Evolutionary conservation across 148 eudicot species (phyloP).

Genomic region (Silene uniflora): DNA sequence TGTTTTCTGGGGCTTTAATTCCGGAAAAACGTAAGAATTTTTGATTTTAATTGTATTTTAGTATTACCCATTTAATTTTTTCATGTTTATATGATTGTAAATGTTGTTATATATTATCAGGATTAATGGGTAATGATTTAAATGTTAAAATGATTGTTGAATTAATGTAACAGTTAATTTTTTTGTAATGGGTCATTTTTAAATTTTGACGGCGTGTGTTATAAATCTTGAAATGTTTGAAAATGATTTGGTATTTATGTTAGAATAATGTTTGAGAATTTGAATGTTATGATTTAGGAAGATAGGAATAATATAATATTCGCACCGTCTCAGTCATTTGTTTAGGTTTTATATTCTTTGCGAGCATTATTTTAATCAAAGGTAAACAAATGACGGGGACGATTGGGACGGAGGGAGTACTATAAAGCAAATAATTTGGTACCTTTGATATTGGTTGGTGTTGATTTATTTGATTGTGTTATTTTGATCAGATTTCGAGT

Average conservation of each 20-base stretch:
- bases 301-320: neutral
- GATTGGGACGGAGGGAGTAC: too few relatives aligned
- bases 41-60: neutral
- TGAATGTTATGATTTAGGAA: neutral
- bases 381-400: too few relatives aligned
- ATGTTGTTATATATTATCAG: neutral
- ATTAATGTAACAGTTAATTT: conserved; percentile 25
- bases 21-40: conserved; percentile 6
- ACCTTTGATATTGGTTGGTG: conserved; percentile 8
- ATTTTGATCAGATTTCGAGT: conserved; percentile 11
- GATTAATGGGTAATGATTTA: conserved; percentile 5
- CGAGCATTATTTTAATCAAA: too few relatives aligned
- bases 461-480: neutral
- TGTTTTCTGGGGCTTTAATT: conserved; percentile 11
- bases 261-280: conserved; percentile 9
- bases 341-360: too few relatives aligned
- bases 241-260: neutral
- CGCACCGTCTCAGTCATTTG: too few relatives aligned
- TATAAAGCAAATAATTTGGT: conserved; percentile 8
- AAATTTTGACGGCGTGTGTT: neutral
- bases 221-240: neutral
- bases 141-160: neutral
- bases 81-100: neutral
- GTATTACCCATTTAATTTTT: conserved; percentile 13
- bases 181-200: neutral